Conservation (phyloP, 148 eudicot genomes). For the Salicornia ramosissima region DNA sequence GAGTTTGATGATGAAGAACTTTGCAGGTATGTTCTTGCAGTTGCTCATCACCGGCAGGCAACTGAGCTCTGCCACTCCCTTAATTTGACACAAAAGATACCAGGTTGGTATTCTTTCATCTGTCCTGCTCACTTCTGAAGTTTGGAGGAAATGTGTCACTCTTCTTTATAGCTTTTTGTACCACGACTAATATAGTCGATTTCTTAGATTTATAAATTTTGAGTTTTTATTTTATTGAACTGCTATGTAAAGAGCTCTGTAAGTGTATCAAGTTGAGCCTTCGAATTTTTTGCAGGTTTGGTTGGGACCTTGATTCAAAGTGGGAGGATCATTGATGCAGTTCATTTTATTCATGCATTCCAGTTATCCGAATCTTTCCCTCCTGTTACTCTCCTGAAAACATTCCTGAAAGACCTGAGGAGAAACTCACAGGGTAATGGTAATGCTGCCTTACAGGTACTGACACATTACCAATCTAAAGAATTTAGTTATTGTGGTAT, state of each 20-base stretch:
- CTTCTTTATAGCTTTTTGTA: conserved; percentile 4
- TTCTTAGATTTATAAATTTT: background rate
- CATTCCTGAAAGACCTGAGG: conserved; percentile 50
- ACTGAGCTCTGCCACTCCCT: conserved; percentile 72
- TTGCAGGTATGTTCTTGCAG: conserved; percentile 62
- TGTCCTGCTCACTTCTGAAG: conserved; percentile 36
- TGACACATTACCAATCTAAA: background rate
- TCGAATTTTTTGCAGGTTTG: conserved; percentile 35
- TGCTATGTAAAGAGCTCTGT: background rate
- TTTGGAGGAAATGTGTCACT: conserved; percentile 12
- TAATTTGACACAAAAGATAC: conserved; percentile 57
- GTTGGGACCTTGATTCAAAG: conserved; percentile 39
- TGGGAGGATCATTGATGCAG: conserved; percentile 50
- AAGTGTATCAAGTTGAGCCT: background rate
- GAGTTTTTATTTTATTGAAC: background rate
- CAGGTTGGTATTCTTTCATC: conserved; percentile 68
- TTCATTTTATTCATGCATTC: conserved; percentile 49
- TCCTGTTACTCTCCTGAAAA: conserved; percentile 43
- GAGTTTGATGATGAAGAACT: conserved; percentile 58
- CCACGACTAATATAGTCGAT: conserved; percentile 5
- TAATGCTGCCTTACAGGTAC: conserved; percentile 42
- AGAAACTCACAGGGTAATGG: conserved; percentile 54
- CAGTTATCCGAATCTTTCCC: conserved; percentile 44
- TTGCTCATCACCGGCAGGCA: conserved; percentile 54
- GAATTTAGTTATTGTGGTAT: background rate